Conservation (phyloP, 2,329 filamentous ascomycete genomes). For the Exutisphaerella laricina region DNA sequence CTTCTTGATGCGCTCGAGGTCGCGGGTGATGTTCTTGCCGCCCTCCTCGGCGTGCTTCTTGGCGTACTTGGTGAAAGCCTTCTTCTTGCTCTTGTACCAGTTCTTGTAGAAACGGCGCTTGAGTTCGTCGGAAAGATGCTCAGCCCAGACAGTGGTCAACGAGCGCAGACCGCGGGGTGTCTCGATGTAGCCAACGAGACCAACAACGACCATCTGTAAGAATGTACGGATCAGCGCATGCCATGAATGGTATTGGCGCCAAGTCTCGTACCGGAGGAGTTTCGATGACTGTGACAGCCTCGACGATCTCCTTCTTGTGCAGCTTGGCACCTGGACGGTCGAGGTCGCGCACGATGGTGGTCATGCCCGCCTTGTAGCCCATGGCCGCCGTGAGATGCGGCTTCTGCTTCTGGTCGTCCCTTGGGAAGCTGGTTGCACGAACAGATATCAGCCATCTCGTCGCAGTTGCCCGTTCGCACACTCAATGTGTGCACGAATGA, state of each 20-base stretch:
- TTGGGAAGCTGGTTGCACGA: conserved; percentile 75
- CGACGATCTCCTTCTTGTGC: conserved; percentile 97
- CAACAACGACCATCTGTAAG: conserved; percentile 94
- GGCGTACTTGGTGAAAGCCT: conserved; percentile 99
- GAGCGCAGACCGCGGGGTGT: conserved; percentile 98
- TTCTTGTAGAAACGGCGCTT: conserved; percentile 99
- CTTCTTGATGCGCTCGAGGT: conserved; percentile 99
- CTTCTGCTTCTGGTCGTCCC: conserved; percentile 99
- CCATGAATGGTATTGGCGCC: conserved; percentile 60
- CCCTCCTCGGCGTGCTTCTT: conserved; percentile 98
- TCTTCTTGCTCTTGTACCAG: conserved; percentile 99
- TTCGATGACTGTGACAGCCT: conserved; percentile 82
- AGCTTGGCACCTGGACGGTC: conserved; percentile 98
- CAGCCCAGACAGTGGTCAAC: conserved; percentile 98
- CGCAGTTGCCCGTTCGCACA: no score
- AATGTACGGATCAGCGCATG: conserved; percentile 40
- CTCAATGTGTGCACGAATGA: no score
- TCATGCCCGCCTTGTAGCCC: conserved; percentile 99
- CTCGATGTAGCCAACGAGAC: conserved; percentile 99
- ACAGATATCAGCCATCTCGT: conserved; percentile 12
- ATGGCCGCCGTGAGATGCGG: conserved; percentile 93
- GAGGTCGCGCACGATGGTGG: conserved; percentile 97
- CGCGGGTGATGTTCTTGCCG: conserved; percentile 85
- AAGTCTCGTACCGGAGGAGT: conserved; percentile 71
- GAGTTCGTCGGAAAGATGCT: conserved; percentile 97